Conservation (phyloP, 2,329 filamentous ascomycete genomes). For the Spiromastix sp. region DNA sequence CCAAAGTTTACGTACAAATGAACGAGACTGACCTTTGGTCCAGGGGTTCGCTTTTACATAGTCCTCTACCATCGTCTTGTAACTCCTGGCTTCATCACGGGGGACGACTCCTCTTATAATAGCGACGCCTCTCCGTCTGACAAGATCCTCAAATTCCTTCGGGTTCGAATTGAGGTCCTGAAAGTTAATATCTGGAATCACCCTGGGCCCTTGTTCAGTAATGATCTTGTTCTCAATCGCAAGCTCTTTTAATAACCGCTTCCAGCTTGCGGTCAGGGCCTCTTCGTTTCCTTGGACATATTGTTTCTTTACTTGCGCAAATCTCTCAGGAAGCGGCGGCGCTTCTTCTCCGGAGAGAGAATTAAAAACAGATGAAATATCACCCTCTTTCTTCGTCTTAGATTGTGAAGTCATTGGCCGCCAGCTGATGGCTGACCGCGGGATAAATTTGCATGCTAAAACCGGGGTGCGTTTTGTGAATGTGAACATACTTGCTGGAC, state of each 20-base stretch:
- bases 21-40: not conserved
- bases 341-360: slow-evolving; percentile 1
- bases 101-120: slow-evolving; percentile 58
- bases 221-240: not conserved
- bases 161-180: not conserved
- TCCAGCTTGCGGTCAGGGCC: not conserved
- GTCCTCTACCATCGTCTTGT: slow-evolving; percentile 54
- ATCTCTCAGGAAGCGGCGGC: slow-evolving; percentile 1
- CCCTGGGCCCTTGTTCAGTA: not conserved
- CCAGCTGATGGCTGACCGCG: not conserved
- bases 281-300: not conserved
- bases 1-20: too few relatives aligned
- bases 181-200: not conserved
- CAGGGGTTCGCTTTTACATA: slow-evolving; percentile 39
- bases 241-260: not conserved
- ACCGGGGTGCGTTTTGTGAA: not conserved
- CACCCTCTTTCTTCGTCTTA: not conserved
- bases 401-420: not conserved
- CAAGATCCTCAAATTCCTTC: slow-evolving; percentile 27
- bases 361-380: slow-evolving; percentile 1
- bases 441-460: not conserved
- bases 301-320: not conserved
- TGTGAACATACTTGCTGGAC: too few relatives aligned
- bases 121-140: slow-evolving; percentile 47
- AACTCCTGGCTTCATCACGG: slow-evolving; percentile 50